Evolutionary conservation across 208 protist genomes (phyloP), one percentile per base, ranked within the genome.

Genomic region (Leptomonas pyrrhocoris): DNA sequence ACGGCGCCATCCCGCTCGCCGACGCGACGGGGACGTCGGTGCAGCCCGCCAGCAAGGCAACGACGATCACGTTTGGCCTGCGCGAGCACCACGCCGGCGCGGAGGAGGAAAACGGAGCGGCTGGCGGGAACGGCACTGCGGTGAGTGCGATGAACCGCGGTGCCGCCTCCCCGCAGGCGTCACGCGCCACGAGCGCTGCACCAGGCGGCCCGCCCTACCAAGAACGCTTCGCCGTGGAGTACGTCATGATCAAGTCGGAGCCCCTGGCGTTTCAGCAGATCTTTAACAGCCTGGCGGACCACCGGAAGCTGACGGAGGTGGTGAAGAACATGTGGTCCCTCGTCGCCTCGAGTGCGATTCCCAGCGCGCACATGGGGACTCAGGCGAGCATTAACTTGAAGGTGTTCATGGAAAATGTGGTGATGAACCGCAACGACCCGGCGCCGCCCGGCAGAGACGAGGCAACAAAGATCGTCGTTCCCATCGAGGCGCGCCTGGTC

Each of bases 181-280:
- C 68, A 50, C 50, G 64, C 15, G 55, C 58, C 21, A 43, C 66
- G 25, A 74, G 62, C 21, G 68, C 53, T 36, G 28, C 62, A 15
- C 56, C 76, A 23, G 56, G 62, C 28, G 60, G 48, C 61, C 54
- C 28, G 0, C 21, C 54, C 36, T 83, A 83, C 34, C 83, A 89
- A n/a, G 80, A 92, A 36, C 81, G 84, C 31, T 90, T 94, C 57
- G 78, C 82, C 7, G 62, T 94, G 25, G 85, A 94, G 67, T 89
- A 86, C 69, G 43, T 83, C 13, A 42, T 86, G 34, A 51, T 94
- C 21, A 51, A 68, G 13, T 70, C 60, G 3, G 80, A 90, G 67
- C 64, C 65, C 25, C 58, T 83, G 6, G 77, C 79, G 0, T 87
- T 84, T 31, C 74, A 90, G 51, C 84, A 83, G 34, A 43, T 92